phyloP scores from a whole-genome alignment of 2,329 filamentous ascomycete genomes.

The Fusarium sp. region DNA sequence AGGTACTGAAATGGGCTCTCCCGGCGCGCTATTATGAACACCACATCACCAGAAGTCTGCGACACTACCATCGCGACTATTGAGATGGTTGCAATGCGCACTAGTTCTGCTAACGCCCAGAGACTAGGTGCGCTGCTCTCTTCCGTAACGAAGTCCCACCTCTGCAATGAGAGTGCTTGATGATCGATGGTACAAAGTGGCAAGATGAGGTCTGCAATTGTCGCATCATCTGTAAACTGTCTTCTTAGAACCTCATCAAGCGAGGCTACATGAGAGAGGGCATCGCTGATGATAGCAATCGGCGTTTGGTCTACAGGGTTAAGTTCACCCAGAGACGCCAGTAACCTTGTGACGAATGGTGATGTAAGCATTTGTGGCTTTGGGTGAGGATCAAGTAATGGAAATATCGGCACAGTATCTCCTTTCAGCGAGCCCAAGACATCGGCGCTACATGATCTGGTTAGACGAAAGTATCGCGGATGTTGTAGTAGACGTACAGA shows the following conservation, averaged over 20 bases:
- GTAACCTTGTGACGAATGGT: background rate
- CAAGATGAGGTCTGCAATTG: conserved; percentile 18
- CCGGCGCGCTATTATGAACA: conserved; percentile 13
- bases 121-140: background rate
- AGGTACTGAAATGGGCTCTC: background rate
- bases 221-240: background rate
- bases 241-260: conserved; percentile 18
- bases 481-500: conserved; percentile 2
- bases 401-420: conserved; percentile 29
- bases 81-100: conserved; percentile 21
- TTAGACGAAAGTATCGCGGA: background rate
- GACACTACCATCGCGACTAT: conserved; percentile 11
- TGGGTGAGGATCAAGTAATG: background rate
- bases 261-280: background rate
- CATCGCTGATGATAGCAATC: background rate
- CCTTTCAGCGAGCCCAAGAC: conserved; percentile 30
- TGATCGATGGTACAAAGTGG: conserved; percentile 26
- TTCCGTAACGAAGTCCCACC: background rate
- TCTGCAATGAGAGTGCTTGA: conserved; percentile 18
- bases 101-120: conserved; percentile 18
- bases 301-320: background rate
- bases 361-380: background rate
- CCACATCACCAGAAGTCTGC: conserved; percentile 24
- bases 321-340: background rate
- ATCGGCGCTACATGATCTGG: conserved; percentile 7